Evolutionary conservation across 2,329 filamentous ascomycete species (phyloP), one percentile per base, ranked within the genome.

Genomic region (Paraphoma sp.): DNA sequence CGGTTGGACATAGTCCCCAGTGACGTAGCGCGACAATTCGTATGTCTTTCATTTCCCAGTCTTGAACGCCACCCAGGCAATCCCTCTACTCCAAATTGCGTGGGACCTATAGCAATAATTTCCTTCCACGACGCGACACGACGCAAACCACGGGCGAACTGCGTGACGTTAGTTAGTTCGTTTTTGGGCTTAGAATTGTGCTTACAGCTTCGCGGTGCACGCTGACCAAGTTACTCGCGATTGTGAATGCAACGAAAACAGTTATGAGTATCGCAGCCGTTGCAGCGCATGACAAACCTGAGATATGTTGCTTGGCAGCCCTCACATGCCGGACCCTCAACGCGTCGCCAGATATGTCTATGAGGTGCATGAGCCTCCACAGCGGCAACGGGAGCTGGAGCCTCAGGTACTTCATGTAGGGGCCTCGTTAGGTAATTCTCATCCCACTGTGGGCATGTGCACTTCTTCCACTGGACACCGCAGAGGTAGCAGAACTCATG

Each of bases 401-500:
- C 16, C 7, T 5, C 17, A 10, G 17, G 10, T 4, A 8, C 23
- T 12, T 16, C 17, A 12, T 45, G 45, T 23, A n/a, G 16, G 10
- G 51, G 52, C 7, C 47, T 48, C 10, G 45, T 59, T 8, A 60
- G 53, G 40, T 56, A 62, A 6, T 57, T 18, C 31, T 63, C 51
- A 10, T 63, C 57, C 36, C 23, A 56, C 23, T 56, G 50, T 2
- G 56, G 56, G n/a, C 62, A 65, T 1, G 0, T 18, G 49, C 51
- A 65, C 3, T 9, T 41, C 53, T 62, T 65, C 64, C 65, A 70
- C 4, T 42, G n/a, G 1, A 36, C 23, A 8, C 59, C 60, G 29
- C 65, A 68, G 1, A 68, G 42, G 38, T 68, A 68, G 47, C 64
- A 68, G 41, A 67, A 68, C 29, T 63, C 33, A 45, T 61, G 46